Evolutionary conservation across 345 rosid species (phyloP).

Genomic region (Eucalyptus regnans): DNA sequence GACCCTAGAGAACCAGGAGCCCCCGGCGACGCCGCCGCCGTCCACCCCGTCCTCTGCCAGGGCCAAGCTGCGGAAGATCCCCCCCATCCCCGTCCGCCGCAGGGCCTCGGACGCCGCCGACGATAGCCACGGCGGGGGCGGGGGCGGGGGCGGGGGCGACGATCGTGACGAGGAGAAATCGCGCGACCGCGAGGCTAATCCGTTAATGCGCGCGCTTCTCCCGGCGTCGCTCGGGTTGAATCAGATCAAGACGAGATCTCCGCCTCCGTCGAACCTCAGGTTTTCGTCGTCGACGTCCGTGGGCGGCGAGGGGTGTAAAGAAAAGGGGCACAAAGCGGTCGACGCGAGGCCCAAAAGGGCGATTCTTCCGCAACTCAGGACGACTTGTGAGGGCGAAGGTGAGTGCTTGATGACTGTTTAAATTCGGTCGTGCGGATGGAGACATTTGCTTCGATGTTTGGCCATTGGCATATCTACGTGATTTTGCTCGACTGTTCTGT

Average conservation of each 20-base stretch:
- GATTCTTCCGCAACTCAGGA: not conserved
- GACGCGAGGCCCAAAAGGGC: not conserved
- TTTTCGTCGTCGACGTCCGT: conserved; percentile 29
- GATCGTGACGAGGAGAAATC: not conserved
- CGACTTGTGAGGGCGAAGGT: not conserved
- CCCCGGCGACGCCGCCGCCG: not conserved
- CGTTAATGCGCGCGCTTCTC: conserved; percentile 15
- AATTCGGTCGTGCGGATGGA: not conserved
- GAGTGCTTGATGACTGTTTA: not conserved
- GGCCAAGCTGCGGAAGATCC: conserved; percentile 56
- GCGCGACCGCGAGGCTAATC: not conserved
- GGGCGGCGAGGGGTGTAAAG: conserved; percentile 1
- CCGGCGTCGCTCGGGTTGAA: conserved; percentile 66
- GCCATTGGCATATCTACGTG: not conserved
- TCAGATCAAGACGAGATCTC: conserved; percentile 67
- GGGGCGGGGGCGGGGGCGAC: not conserved
- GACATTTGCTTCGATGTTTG: not conserved
- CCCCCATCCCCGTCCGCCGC: conserved; percentile 38
- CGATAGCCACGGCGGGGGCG: not conserved
- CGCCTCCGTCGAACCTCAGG: conserved; percentile 44
- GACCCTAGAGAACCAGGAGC: not conserved
- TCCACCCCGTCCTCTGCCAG: conserved; percentile 6
- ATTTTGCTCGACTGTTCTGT: not conserved
- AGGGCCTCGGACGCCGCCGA: not conserved
- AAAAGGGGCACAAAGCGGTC: not conserved